Conservation (phyloP, 2,329 filamentous ascomycete genomes). For the Apiospora marii region DNA sequence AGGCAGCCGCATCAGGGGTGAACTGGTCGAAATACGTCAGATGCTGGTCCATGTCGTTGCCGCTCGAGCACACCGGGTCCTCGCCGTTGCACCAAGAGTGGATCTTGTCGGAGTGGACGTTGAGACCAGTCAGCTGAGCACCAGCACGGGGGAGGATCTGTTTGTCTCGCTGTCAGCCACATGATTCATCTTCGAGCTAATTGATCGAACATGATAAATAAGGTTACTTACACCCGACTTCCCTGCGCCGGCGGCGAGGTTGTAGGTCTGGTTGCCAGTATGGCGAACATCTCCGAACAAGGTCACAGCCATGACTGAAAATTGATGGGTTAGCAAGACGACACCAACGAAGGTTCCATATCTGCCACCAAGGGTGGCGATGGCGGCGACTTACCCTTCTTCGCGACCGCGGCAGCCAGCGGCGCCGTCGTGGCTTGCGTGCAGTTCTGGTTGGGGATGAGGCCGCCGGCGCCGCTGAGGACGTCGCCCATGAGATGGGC, state of each 20-base stretch:
- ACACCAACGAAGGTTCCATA: background rate
- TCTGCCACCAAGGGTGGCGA: too few species aligned
- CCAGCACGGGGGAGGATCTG: conserved; percentile 1
- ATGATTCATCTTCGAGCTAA: conserved; percentile 27
- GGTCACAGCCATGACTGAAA: background rate
- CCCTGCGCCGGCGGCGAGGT: conserved; percentile 6
- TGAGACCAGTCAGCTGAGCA: background rate
- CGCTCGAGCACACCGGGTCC: conserved; percentile 18
- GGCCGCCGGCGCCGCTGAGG: conserved; percentile 14
- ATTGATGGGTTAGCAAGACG: background rate
- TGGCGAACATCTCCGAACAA: conserved; percentile 21
- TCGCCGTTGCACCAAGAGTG: conserved; percentile 16
- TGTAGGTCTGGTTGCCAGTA: conserved; percentile 1
- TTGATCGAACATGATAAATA: background rate
- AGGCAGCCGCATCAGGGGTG: conserved; percentile 11
- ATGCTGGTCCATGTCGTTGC: conserved; percentile 2
- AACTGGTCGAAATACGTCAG: conserved; percentile 19
- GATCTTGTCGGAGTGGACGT: conserved; percentile 11
- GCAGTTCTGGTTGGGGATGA: conserved; percentile 20
- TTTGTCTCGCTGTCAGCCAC: conserved; percentile 30
- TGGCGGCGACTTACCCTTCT: background rate
- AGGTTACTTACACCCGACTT: conserved; percentile 6
- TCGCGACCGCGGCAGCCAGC: background rate
- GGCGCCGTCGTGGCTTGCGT: conserved; percentile 5
- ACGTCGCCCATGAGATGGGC: conserved; percentile 20